A percentile compares a stretch with the other conserved stretches of the same genome.
These are phyloP conservation scores for Penicillium ucsense DNA, from an alignment of 495 filamentous ascomycete species.

Conservation along the genomic window DNA sequence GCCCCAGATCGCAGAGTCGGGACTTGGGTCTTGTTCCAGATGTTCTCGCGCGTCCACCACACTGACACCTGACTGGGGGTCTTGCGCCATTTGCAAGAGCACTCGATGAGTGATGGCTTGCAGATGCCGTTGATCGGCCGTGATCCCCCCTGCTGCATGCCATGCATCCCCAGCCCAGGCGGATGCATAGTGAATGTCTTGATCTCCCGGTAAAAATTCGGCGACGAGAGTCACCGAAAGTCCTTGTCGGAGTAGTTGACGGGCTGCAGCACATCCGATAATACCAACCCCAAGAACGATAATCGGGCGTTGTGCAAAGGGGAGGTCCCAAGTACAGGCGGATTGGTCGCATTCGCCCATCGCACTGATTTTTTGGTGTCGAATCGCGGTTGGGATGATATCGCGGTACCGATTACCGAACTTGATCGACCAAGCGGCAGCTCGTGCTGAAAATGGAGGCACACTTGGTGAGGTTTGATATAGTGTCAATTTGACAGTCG, in stretches of 20 bases:
- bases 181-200: slow-evolving; percentile 33
- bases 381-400: too few relatives aligned
- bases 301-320: slow-evolving; percentile 30
- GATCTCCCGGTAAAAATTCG: slow-evolving; percentile 34
- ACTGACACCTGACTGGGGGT: slow-evolving; percentile 29
- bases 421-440: too few relatives aligned
- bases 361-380: neutral
- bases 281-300: slow-evolving; percentile 35
- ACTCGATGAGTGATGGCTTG: slow-evolving; percentile 32
- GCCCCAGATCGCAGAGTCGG: slow-evolving; percentile 32
- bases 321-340: neutral
- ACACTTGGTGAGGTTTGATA: too few relatives aligned
- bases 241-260: slow-evolving; percentile 27
- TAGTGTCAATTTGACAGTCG: too few relatives aligned
- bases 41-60: slow-evolving; percentile 30
- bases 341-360: slow-evolving; percentile 17
- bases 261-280: slow-evolving; percentile 34
- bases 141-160: slow-evolving; percentile 34
- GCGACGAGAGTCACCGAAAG: slow-evolving; percentile 32
- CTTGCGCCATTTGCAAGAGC: slow-evolving; percentile 29
- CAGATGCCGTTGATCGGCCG: slow-evolving; percentile 27
- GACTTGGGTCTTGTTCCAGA: slow-evolving; percentile 25
- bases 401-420: too few relatives aligned
- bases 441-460: too few relatives aligned
- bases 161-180: slow-evolving; percentile 39